Base-by-base conservation (phyloP, 2,329 filamentous ascomycete genomes). In the Neofusicoccum umdonicola region DNA sequence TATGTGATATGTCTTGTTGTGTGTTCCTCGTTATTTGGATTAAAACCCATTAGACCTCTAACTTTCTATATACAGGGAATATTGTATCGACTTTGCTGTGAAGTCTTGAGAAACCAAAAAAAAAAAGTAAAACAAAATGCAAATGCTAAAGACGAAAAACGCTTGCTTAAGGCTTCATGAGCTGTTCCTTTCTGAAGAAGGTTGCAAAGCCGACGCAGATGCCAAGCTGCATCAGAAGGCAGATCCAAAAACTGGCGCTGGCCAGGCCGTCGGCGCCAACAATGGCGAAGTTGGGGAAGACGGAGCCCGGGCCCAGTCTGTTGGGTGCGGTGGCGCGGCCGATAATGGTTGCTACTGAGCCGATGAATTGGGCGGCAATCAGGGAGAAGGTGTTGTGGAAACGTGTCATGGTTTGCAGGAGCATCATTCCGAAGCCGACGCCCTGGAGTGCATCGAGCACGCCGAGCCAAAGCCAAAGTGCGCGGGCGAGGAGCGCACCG, bases 401-500 rank as follows among this genome's bases (percentile, higher is more conserved):
- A 19, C 88, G 79, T 1, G 87, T 89, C 68, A 88, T 75, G 0
- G 87, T 89, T 71, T 88, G 86, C 47, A 90, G 75, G 4, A 90
- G 78, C 60, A 90, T 85, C 87, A 89, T 90, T 62, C 88, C 88
- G 63, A 90, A 84, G 2, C 88, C 88, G 1, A 89, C 83, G 44
- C 87, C 86, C 72, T 90, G 88, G 6, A 90, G 76, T 9, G 85
- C 82, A 69, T 90, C 88, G 9, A 90, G 78, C 4, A 89, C 81
- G 45, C 88, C 88, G 0, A 90, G 82, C 87, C 87, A 90, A 11
- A 90, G 80, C 87, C 88, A 90, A 4, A 89, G 75, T 63, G 80
- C 77, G 47, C 87, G 80, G 1, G 85, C 84, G 8, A 86, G 74
- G 0, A 89, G 72, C 0, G 87, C 85, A 3, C 84, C 82, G 7